Evolutionary conservation across 1,284 basidiomycete genomes (phyloP), one percentile per base, ranked within the genome.

Genomic region (Rhodotorula sp.): DNA sequence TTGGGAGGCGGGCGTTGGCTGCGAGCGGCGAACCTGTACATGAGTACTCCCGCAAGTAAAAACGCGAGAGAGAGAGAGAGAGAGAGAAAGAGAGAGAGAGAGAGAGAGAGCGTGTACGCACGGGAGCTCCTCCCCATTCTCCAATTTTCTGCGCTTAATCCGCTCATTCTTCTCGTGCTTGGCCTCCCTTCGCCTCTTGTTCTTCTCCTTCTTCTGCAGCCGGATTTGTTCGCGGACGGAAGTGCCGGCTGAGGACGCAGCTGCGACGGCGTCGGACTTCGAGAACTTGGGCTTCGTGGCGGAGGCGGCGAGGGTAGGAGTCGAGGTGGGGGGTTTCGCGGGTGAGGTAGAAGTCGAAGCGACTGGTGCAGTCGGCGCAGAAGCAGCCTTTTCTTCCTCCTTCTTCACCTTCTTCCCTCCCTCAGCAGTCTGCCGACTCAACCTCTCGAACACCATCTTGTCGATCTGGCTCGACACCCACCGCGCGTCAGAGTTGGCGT

Each of bases 391-490:
- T 16, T 48, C 22, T 47, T 44, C 18, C 8, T 24, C 26, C 1
- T 9, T 44, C 40, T 28, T 26, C 10, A 2, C 26, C 40, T 18
- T 28, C 34, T 31, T 47, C 16, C 40, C 28, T 28, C 11, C 37
- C 13, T 20, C 37, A 6, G 50, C 48, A 4, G 71, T 69, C 53
- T 72, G 71, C 11, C 47, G 34, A 5, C 56, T 57, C 24, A 72
- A 56, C n/a, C 71, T 65, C 24, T 67, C 59, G 50, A 65, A 53
- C 28, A 73, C 64, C n/a, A 34, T 31, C 30, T 64, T 65, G 68
- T 73, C 71, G 58, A 73, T 61, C 50, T 68, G 63, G 46, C 68
- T 67, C 34, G 62, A 55, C 28, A 73, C 65, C 64, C 65, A 64
- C 15, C 68, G 68, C 5, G 68, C 71, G 61, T 73, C 71, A 57